Base-by-base conservation (phyloP, 2,329 filamentous ascomycete genomes). In the Cryoendolithus antarcticus region DNA sequence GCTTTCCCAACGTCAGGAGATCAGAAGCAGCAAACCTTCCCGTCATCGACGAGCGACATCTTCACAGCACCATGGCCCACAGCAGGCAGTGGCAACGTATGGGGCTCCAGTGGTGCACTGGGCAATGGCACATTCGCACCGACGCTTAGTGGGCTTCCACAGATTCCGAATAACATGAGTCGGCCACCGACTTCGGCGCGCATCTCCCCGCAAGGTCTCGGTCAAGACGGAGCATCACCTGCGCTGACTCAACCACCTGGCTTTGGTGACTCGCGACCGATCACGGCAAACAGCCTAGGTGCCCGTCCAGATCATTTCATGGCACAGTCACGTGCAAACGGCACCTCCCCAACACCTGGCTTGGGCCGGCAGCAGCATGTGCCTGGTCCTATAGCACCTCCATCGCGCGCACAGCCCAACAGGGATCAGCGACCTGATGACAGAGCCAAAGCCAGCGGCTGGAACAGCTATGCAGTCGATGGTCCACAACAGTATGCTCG, bases 21-120 rank as follows among this genome's bases (percentile, higher is more conserved):
- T 21, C 55, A 55, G 39, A 49, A 48, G 27, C 57, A 60, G 43
- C 51, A 52, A 24, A 40, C 45, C 9, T 57, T 57, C 34, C 15
- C 15, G 15, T 19, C 15, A 19, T 19, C 15, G 15, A 19, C 15
- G 15, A 19, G 15, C 15, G 15, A 19, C 15, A 19, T 19, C 15
- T 19, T 19, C 15, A 19, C 15, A 19, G 15, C 51, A 8, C 48
- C 51, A 32, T 58, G 53, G 55, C 49, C 53, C 31, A 34, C 68
- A 67, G 46, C 64, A 9, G 58, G 67, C 53, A 62, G 38, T 9
- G 67, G 71, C 35, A 84, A 80, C 54, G 79, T 86, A 11, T 88
- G 82, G 82, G 82, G 77, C 11, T 77, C 83, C 48, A 72, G 77
- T 39, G 77, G 75, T 8, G 15, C 15, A 19, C 75, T 88, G 12